Evolutionary conservation across 23 red algal species (phyloP), one percentile per base, ranked within the genome.

Genomic region (Cyanidium caldarium): DNA sequence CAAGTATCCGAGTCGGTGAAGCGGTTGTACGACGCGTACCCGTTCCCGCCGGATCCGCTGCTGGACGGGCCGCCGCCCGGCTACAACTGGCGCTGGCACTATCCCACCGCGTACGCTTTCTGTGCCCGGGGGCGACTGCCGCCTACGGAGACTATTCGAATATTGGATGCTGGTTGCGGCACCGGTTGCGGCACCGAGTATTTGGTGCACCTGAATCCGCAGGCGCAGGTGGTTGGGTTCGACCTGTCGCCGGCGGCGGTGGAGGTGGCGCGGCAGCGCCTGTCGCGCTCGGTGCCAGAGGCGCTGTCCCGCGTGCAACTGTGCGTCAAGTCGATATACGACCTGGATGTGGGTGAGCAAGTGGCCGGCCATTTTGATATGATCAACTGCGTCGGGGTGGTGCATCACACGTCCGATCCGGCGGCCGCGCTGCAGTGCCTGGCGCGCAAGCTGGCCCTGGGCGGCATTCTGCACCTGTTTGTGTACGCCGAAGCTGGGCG

Each of bases 81-180:
- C n/a, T 98, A 98, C 41, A 98, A 98, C 70, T 98, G 92, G 92
- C 77, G 92, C 28, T 98, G 92, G 92, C 92, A 98, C 42, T 88
- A 88, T 70, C 92, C 92, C 35, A 81, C 92, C 0, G 92, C 84
- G 37, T 88, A 85, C 37, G 81, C 82, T 13, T 98, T 98, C 44
- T 98, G 92, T 72, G 69, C 84, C 2, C 15, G 25, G 39, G 83
- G 77, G 35, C 81, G 78, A 42, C 38, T 74, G 2, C 87, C 87
- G 12, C 37, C 70, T 2, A 41, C 58, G 28, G 20, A 39, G 34
- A 51, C 67, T n/a, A 34, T 94, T 30, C 68, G 84, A 1, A 98
- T 98, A 30, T 61, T 98, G 15, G 92, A 98, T 33, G 92, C 92
- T 25, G 92, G 92, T 17, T 98, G 92, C 70, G 92, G 92, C 44